A percentile compares a stretch with the other conserved stretches of the same genome.
Evolutionary conservation across 352 stramenopile genomes (phyloP).

Genomic region (Phytophthora ramorum): DNA sequence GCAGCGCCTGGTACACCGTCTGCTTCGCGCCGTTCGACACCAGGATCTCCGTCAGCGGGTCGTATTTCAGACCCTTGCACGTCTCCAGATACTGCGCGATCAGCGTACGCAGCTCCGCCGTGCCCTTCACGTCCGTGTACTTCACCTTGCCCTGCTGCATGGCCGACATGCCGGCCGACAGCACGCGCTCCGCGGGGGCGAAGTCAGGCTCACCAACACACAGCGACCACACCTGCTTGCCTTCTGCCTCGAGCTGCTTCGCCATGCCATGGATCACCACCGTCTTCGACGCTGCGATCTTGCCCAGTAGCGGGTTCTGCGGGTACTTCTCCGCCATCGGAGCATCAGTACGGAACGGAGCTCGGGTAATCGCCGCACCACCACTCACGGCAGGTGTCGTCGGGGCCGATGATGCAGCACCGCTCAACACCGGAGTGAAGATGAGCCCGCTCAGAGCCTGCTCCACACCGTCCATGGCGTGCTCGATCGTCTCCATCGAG

Average conservation of each 20-base stretch:
- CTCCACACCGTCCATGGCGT: slow-evolving; percentile 72
- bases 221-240: slow-evolving; percentile 92
- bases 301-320: slow-evolving; percentile 75
- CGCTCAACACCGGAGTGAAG: slow-evolving; percentile 10
- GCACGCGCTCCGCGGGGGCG: slow-evolving; percentile 82
- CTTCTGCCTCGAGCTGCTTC: slow-evolving; percentile 96
- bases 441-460: slow-evolving; percentile 60
- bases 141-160: slow-evolving; percentile 86
- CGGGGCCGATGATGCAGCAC: not conserved
- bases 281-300: slow-evolving; percentile 87
- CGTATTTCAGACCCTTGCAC: slow-evolving; percentile 93
- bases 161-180: slow-evolving; percentile 88
- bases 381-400: not conserved
- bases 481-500: slow-evolving; percentile 88
- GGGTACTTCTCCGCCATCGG: slow-evolving; percentile 54
- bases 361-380: not conserved
- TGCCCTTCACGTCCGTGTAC: slow-evolving; percentile 96
- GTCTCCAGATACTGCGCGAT: slow-evolving; percentile 92
- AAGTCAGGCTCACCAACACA: slow-evolving; percentile 97
- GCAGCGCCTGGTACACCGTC: slow-evolving; percentile 92
- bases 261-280: slow-evolving; percentile 94
- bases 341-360: slow-evolving; percentile 2
- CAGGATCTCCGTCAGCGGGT: slow-evolving; percentile 92
- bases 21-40: slow-evolving; percentile 98
- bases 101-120: slow-evolving; percentile 82